phyloP scores from a whole-genome alignment of 306 rosid species.

The Rosa lucieae region DNA sequence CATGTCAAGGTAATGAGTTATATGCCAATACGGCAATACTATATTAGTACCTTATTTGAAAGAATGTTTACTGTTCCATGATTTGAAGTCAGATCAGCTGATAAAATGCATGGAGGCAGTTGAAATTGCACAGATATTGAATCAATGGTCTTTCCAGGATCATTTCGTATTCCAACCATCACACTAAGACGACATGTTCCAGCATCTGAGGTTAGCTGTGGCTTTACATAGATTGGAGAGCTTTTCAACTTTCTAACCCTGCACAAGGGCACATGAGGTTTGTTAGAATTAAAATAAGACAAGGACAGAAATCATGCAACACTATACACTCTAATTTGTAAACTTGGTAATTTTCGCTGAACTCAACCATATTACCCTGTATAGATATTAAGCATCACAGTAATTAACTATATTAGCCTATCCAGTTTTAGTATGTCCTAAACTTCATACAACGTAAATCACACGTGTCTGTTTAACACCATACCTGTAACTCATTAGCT shows the following conservation, averaged over 20 bases:
- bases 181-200: slow-evolving; percentile 76
- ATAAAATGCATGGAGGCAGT: slow-evolving; percentile 75
- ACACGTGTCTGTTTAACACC: background rate
- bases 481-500: slow-evolving; percentile 94
- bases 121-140: slow-evolving; percentile 66
- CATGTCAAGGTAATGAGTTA: background rate
- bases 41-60: slow-evolving; percentile 60
- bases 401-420: background rate
- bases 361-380: background rate
- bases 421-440: background rate
- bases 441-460: slow-evolving; percentile 2
- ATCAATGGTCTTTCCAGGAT: slow-evolving; percentile 86
- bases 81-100: slow-evolving; percentile 77
- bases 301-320: background rate
- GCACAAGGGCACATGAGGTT: slow-evolving; percentile 25
- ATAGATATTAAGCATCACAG: background rate
- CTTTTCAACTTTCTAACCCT: slow-evolving; percentile 89
- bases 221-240: slow-evolving; percentile 89
- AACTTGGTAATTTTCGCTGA: background rate
- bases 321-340: background rate
- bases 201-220: slow-evolving; percentile 76
- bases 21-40: background rate
- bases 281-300: slow-evolving; percentile 2
- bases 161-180: slow-evolving; percentile 78
- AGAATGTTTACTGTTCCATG: slow-evolving; percentile 84